These are phyloP conservation scores for Sphaerobolus stellatus DNA, from an alignment of 1,284 basidiomycete species.

Conservation along the genomic window DNA sequence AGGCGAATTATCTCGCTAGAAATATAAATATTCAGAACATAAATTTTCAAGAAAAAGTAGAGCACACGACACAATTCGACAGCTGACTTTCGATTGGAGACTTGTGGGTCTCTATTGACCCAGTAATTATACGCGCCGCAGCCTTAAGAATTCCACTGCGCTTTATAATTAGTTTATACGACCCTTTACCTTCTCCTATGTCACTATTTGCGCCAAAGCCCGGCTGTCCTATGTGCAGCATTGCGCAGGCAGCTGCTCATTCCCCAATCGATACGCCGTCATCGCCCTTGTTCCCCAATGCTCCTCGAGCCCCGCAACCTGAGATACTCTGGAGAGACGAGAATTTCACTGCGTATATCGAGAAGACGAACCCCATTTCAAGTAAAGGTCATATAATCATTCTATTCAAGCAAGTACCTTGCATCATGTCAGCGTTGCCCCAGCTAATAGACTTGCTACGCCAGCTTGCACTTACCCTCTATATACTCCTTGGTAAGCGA, in stretches of 20 bases:
- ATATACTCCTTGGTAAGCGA: slow-evolving; percentile 70
- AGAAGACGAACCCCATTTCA: slow-evolving; percentile 65
- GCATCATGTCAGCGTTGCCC: neutral
- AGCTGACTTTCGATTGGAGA: too few relatives aligned
- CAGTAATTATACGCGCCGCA: too few relatives aligned
- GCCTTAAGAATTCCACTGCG: too few relatives aligned
- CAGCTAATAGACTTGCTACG: neutral
- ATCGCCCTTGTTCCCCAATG: slow-evolving; percentile 40
- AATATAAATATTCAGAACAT: too few relatives aligned
- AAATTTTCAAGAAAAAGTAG: too few relatives aligned
- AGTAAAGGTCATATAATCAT: slow-evolving; percentile 67
- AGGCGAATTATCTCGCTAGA: too few relatives aligned
- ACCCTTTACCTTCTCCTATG: neutral
- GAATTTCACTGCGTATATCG: slow-evolving; percentile 70
- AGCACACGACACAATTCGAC: too few relatives aligned
- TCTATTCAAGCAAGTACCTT: slow-evolving; percentile 63
- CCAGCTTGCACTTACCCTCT: slow-evolving; percentile 71
- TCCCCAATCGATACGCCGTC: slow-evolving; percentile 44
- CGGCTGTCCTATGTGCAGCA: slow-evolving; percentile 74
- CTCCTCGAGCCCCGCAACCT: slow-evolving; percentile 36
- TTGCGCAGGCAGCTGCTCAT: slow-evolving; percentile 56
- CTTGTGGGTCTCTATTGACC: too few relatives aligned
- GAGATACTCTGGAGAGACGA: slow-evolving; percentile 72
- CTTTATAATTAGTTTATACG: too few relatives aligned
- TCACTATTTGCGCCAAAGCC: slow-evolving; percentile 51